phyloP scores from a whole-genome alignment of 1,139 yeast species.

The Barnettozyma hawaiiensis region DNA sequence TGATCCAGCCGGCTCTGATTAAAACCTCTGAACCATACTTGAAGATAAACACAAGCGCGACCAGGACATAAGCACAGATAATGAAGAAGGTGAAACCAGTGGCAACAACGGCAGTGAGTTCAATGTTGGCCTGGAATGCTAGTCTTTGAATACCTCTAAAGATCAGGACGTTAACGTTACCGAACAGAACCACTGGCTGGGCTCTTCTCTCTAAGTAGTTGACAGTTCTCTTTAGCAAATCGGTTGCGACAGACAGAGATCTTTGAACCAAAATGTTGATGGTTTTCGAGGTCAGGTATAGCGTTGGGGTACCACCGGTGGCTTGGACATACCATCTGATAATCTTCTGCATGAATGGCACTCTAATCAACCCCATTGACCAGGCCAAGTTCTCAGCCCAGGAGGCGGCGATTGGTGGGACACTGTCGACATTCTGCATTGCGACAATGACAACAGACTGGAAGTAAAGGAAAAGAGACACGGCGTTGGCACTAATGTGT shows the following conservation, averaged over 20 bases:
- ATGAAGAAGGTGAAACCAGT: conserved; percentile 76
- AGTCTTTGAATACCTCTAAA: conserved; percentile 73
- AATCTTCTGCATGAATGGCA: conserved; percentile 66
- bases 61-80: conserved; percentile 58
- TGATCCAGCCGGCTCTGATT: conserved; percentile 38
- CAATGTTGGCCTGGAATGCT: conserved; percentile 62
- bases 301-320: conserved; percentile 69
- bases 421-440: conserved; percentile 66
- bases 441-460: conserved; percentile 70
- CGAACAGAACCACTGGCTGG: conserved; percentile 31
- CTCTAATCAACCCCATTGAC: conserved; percentile 77
- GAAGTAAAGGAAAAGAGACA: conserved; percentile 67
- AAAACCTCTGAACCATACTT: conserved; percentile 47
- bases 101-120: conserved; percentile 65
- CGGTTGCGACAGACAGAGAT: conserved; percentile 36
- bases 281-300: conserved; percentile 51
- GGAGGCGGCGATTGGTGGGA: conserved; percentile 75
- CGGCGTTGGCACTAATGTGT: conserved; percentile 69
- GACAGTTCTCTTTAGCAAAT: conserved; percentile 19
- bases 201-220: conserved; percentile 28
- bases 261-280: conserved; percentile 65
- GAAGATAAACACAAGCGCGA: conserved; percentile 41
- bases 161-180: conserved; percentile 46
- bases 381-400: conserved; percentile 82
- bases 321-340: conserved; percentile 78